Percentiles rank a stretch among this genome's conserved stretches.
phyloP scores from a whole-genome alignment of 768 basidiomycete species.

The Mycena epipterygia region DNA sequence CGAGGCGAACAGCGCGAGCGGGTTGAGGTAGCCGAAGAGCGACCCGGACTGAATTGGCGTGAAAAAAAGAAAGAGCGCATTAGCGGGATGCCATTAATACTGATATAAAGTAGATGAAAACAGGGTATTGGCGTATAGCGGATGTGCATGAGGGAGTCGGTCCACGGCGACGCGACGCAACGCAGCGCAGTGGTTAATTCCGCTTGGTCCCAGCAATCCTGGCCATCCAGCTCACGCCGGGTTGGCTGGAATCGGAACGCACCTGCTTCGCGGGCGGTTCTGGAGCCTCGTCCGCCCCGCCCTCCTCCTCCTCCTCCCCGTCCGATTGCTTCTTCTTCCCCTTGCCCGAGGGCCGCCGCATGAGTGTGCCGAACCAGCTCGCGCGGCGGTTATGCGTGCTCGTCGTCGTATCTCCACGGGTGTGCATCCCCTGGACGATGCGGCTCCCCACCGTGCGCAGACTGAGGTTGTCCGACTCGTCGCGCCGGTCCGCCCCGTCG shows the following conservation, averaged over 20 bases:
- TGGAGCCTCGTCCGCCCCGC: slow-evolving; percentile 16
- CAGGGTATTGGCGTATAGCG: slow-evolving; percentile 4
- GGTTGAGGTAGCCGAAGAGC: slow-evolving; percentile 38
- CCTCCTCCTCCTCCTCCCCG: slow-evolving; percentile 15
- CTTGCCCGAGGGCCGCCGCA: slow-evolving; percentile 20
- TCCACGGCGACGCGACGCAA: neutral
- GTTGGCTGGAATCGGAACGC: slow-evolving; percentile 34
- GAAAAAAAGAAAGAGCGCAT: slow-evolving; percentile 31
- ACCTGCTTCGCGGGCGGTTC: slow-evolving; percentile 35
- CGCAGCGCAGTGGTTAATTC: slow-evolving; percentile 8
- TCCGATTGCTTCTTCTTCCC: slow-evolving; percentile 26
- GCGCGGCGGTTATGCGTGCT: slow-evolving; percentile 2
- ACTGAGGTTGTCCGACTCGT: slow-evolving; percentile 37
- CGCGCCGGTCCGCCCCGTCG: slow-evolving; percentile 37
- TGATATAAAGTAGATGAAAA: slow-evolving; percentile 25
- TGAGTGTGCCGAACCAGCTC: slow-evolving; percentile 34
- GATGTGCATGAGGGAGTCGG: slow-evolving; percentile 1
- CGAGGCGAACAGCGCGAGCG: slow-evolving; percentile 33
- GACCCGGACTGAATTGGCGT: slow-evolving; percentile 23
- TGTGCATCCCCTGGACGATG: slow-evolving; percentile 37
- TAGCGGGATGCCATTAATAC: slow-evolving; percentile 28
- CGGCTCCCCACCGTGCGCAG: slow-evolving; percentile 38
- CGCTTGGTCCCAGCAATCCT: slow-evolving; percentile 34
- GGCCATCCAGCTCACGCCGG: slow-evolving; percentile 35
- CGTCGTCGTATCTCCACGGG: slow-evolving; percentile 25